Conservation (phyloP, 2,329 filamentous ascomycete species). For the Pseudogymnoascus sp. region DNA sequence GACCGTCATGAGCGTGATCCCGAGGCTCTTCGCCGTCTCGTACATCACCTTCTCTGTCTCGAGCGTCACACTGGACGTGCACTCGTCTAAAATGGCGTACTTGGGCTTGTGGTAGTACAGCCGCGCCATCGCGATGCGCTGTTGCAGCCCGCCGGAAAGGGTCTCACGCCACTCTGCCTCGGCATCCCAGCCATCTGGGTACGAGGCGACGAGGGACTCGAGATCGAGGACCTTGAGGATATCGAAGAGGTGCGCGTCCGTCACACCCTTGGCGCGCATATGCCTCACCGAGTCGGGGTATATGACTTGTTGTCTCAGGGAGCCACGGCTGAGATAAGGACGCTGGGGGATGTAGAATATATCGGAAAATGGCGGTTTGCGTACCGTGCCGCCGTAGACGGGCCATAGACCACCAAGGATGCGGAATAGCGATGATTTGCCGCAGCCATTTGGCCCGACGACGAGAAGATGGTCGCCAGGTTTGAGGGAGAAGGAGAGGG, state of each 20-base stretch:
- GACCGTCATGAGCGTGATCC: conserved; percentile 95
- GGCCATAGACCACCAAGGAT: conserved; percentile 96
- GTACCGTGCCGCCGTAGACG: conserved; percentile 88
- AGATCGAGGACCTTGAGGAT: conserved; percentile 78
- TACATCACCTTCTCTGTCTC: conserved; percentile 97
- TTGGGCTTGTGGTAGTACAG: conserved; percentile 89
- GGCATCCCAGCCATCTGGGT: conserved; percentile 76
- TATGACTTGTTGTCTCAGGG: conserved; percentile 91
- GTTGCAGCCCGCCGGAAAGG: conserved; percentile 84
- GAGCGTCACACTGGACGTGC: conserved; percentile 88
- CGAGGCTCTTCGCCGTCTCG: conserved; percentile 83
- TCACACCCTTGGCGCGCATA: conserved; percentile 78
- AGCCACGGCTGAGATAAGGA: conserved; percentile 85
- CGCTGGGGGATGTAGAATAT: conserved; percentile 98
- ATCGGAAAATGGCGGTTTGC: conserved; percentile 83
- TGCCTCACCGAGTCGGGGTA: conserved; percentile 86
- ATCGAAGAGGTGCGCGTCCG: conserved; percentile 69
- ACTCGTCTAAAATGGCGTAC: conserved; percentile 96
- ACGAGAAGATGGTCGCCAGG: conserved; percentile 84
- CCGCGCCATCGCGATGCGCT: conserved; percentile 92
- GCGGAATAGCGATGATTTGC: conserved; percentile 91
- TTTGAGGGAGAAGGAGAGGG: conserved; percentile 78
- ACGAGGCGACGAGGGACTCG: conserved; percentile 71
- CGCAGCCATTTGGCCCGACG: conserved; percentile 93
- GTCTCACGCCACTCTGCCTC: conserved; percentile 97